Evolutionary conservation across 1,284 basidiomycete species (phyloP).

Genomic region (Schizophyllum commune): DNA sequence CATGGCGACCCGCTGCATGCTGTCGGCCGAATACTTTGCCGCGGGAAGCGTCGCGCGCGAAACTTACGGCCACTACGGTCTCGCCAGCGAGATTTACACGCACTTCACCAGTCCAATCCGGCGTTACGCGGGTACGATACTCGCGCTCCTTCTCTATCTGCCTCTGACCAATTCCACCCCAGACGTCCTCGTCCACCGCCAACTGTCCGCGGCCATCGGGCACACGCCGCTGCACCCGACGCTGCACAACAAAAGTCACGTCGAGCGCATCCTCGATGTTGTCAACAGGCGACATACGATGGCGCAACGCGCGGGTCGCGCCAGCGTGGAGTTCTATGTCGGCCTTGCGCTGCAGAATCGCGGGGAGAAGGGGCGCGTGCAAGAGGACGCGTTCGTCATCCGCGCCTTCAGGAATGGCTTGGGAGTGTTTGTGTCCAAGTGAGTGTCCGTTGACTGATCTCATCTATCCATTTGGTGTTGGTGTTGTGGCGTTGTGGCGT

Average conservation of each 20-base stretch:
- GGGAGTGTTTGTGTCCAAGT: conserved; percentile 94
- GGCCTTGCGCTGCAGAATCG: conserved; percentile 82
- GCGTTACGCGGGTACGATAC: conserved; percentile 78
- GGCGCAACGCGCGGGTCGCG: conserved; percentile 95
- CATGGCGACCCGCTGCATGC: conserved; percentile 99
- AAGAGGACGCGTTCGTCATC: conserved; percentile 93
- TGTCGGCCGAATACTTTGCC: conserved; percentile 97
- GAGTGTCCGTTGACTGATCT: conserved; percentile 23
- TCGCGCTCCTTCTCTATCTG: background rate
- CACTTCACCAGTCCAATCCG: conserved; percentile 96
- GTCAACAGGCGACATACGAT: conserved; percentile 92
- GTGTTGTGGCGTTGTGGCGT: no score
- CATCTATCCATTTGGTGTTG: background rate
- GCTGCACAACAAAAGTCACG: conserved; percentile 83
- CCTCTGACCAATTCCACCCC: conserved; percentile 13
- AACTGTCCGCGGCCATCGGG: conserved; percentile 86
- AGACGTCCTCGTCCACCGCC: conserved; percentile 94
- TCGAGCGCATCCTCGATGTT: conserved; percentile 81
- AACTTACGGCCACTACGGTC: conserved; percentile 94
- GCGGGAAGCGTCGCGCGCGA: conserved; percentile 90
- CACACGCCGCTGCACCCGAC: conserved; percentile 80
- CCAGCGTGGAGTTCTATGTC: conserved; percentile 97
- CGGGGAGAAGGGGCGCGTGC: conserved; percentile 46
- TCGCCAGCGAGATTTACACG: conserved; percentile 95
- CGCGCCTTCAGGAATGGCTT: conserved; percentile 92